phyloP scores from a whole-genome alignment of 176 grass and related monocot species.

The Triticum monococcum region DNA sequence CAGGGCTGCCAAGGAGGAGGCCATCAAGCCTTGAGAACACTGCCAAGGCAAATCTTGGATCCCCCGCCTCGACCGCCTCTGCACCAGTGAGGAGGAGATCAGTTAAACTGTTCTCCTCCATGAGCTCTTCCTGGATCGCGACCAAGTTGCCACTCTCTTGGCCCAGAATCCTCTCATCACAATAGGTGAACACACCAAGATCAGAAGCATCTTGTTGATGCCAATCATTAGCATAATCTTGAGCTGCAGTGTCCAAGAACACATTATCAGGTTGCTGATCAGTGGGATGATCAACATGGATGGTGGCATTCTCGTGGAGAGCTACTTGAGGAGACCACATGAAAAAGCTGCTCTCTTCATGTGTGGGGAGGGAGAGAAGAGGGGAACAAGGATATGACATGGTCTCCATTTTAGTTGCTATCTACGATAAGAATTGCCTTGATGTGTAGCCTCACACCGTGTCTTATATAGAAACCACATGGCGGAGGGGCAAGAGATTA shows the following conservation, averaged over 20 bases:
- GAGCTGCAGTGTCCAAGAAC: slow-evolving; percentile 7
- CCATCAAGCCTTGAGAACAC: slow-evolving; percentile 38
- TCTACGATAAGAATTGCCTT: slow-evolving; percentile 25
- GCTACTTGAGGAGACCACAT: slow-evolving; percentile 30
- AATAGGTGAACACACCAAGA: not conserved
- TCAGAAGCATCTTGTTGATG: slow-evolving; percentile 25
- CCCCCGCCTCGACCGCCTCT: slow-evolving; percentile 42
- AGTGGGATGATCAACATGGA: slow-evolving; percentile 17
- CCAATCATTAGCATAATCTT: slow-evolving; percentile 21
- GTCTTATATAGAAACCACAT: slow-evolving; percentile 37
- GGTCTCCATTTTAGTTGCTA: slow-evolving; percentile 39
- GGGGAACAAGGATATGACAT: slow-evolving; percentile 47
- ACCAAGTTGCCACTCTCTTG: slow-evolving; percentile 39
- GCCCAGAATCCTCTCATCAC: not conserved
- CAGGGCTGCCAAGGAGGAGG: slow-evolving; percentile 6
- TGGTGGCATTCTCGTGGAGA: slow-evolving; percentile 9
- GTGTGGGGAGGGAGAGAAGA: slow-evolving; percentile 28
- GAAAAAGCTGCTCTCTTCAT: slow-evolving; percentile 36
- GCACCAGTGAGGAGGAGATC: slow-evolving; percentile 53
- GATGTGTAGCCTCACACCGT: not conserved
- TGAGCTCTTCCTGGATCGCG: slow-evolving; percentile 48
- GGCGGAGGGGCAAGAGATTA: not conserved
- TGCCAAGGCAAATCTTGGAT: slow-evolving; percentile 34
- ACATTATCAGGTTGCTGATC: slow-evolving; percentile 11
- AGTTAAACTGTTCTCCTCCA: slow-evolving; percentile 52